Conservation (phyloP, 371 early-diverging fungal genomes). For the Blakeslea trispora region DNA sequence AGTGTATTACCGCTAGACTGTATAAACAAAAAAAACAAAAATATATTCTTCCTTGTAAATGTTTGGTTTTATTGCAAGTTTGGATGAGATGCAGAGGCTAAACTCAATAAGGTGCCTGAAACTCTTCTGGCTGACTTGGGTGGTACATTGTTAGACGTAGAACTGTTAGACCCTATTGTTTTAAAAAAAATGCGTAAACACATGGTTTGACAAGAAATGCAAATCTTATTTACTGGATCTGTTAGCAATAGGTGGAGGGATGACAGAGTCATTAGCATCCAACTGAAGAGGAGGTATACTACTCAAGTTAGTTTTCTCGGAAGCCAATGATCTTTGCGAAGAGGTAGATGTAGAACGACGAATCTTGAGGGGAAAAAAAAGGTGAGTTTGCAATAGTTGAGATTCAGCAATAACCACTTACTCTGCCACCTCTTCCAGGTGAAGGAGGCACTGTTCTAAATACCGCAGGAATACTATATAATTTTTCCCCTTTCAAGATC, state of each 20-base stretch:
- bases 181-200: neutral
- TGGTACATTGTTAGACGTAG: slow-evolving; percentile 29
- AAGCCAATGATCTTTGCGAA: slow-evolving; percentile 47
- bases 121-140: slow-evolving; percentile 38
- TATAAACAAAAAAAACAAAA: too few relatives aligned
- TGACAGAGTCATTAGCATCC: slow-evolving; percentile 24
- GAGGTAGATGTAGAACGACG: slow-evolving; percentile 51
- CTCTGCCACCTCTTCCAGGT: slow-evolving; percentile 44
- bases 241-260: slow-evolving; percentile 15
- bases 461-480: slow-evolving; percentile 40
- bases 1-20: too few relatives aligned
- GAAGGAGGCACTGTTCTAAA: slow-evolving; percentile 53
- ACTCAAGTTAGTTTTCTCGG: slow-evolving; percentile 37
- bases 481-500: neutral
- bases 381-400: neutral
- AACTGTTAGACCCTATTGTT: slow-evolving; percentile 37
- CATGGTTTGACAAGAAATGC: neutral
- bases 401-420: slow-evolving; percentile 16
- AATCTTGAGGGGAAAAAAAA: slow-evolving; percentile 18
- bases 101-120: slow-evolving; percentile 42
- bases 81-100: slow-evolving; percentile 35
- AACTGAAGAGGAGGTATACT: slow-evolving; percentile 48
- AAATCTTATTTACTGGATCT: slow-evolving; percentile 18
- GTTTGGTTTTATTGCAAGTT: too few relatives aligned
- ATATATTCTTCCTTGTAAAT: too few relatives aligned